These are phyloP conservation scores for Pestalotiopsis sp. DNA, from an alignment of 2,329 filamentous ascomycete genomes.

Conservation along the genomic window DNA sequence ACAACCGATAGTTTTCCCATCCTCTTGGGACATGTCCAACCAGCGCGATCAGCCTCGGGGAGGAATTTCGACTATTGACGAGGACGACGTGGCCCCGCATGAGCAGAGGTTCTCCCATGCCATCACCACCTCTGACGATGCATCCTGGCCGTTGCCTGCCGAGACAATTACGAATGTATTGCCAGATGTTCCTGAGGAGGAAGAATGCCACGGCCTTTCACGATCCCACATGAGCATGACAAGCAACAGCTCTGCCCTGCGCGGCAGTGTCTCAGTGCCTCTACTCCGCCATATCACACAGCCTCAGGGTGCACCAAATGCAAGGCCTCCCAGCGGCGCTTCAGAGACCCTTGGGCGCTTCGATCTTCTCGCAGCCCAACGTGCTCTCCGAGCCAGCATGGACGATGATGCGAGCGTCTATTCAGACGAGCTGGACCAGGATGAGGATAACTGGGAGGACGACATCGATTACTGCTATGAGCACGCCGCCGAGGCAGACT, in stretches of 20 bases:
- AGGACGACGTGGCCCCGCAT: neutral
- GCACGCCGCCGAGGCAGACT: constrained; percentile 68
- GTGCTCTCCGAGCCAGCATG: constrained; percentile 30
- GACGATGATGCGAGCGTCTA: constrained; percentile 24
- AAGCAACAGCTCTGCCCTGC: constrained; percentile 54
- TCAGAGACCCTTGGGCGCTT: constrained; percentile 56
- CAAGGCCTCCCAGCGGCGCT: constrained; percentile 46
- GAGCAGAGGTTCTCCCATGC: constrained; percentile 38
- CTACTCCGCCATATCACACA: constrained; percentile 50
- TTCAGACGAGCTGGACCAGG: constrained; percentile 31
- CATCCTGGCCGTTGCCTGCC: constrained; percentile 47
- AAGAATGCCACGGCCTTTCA: constrained; percentile 48
- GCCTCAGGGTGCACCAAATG: constrained; percentile 29
- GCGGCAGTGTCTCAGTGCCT: constrained; percentile 59
- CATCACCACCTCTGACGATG: constrained; percentile 44
- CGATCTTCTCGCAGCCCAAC: constrained; percentile 41
- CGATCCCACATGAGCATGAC: constrained; percentile 47
- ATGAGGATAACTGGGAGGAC: constrained; percentile 63
- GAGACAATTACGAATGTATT: constrained; percentile 42
- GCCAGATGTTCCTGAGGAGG: constrained; percentile 66
- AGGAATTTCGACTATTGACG: neutral
- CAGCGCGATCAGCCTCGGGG: constrained; percentile 28
- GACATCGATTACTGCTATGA: constrained; percentile 74
- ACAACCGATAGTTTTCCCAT: constrained; percentile 19
- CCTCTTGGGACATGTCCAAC: constrained; percentile 23